These are phyloP conservation scores for Dothidotthia symphoricarpi DNA, from an alignment of 2,329 filamentous ascomycete species.

Conservation along the genomic window DNA sequence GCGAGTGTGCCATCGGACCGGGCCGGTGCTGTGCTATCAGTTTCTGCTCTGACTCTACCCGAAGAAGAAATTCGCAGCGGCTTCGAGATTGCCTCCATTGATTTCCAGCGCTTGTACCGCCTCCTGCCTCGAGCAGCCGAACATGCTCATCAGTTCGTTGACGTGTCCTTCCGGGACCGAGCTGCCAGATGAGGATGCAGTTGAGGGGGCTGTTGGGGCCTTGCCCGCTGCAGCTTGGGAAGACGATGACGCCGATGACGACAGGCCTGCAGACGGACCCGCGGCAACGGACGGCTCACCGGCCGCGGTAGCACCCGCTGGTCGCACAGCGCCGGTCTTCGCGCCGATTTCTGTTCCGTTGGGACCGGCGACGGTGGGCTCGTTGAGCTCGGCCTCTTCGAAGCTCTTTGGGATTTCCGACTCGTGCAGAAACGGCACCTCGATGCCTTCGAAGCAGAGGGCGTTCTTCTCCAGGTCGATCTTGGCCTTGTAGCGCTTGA, in stretches of 20 bases:
- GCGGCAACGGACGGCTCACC: slow-evolving; percentile 24
- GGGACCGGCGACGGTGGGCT: slow-evolving; percentile 81
- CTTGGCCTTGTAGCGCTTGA: slow-evolving; percentile 90
- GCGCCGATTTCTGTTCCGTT: slow-evolving; percentile 87
- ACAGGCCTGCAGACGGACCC: slow-evolving; percentile 15
- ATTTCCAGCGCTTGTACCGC: slow-evolving; percentile 80
- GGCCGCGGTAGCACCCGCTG: slow-evolving; percentile 43
- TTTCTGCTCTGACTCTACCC: slow-evolving; percentile 1
- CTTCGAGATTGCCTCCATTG: slow-evolving; percentile 80
- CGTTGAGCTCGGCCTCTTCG: slow-evolving; percentile 69
- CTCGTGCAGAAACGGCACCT: slow-evolving; percentile 87
- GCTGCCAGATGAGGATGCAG: slow-evolving; percentile 11
- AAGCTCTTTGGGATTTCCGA: slow-evolving; percentile 85
- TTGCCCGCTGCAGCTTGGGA: slow-evolving; percentile 15
- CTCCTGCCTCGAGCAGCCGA: slow-evolving; percentile 70
- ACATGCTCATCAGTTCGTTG: slow-evolving; percentile 69
- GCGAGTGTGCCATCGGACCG: no score
- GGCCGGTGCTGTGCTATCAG: no score
- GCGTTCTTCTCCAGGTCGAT: slow-evolving; percentile 85
- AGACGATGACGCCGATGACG: slow-evolving; percentile 14
- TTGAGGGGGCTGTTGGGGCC: slow-evolving; percentile 14
- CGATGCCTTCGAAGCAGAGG: slow-evolving; percentile 82
- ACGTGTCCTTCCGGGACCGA: slow-evolving; percentile 64
- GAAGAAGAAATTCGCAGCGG: slow-evolving; percentile 79
- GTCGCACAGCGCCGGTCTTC: slow-evolving; percentile 72